phyloP scores from a whole-genome alignment of 345 rosid species.

The Arabis alpina region DNA sequence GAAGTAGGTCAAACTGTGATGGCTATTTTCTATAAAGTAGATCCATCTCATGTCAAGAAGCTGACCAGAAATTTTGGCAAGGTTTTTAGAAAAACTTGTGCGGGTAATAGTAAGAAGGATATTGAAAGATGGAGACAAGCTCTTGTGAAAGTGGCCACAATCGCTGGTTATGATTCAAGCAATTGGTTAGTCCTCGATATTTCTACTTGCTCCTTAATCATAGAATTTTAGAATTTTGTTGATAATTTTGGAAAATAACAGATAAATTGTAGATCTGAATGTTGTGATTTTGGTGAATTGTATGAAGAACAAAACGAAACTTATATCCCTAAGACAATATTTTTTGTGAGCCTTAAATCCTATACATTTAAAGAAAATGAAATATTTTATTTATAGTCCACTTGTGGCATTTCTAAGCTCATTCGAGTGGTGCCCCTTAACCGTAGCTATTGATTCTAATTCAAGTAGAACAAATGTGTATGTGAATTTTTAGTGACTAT shows the following conservation, averaged over 20 bases:
- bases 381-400: no score
- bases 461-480: no score
- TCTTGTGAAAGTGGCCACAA: not conserved
- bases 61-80: not conserved
- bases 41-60: slow-evolving; percentile 19
- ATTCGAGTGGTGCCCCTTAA: no score
- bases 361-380: no score
- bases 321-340: no score
- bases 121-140: not conserved
- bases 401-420: no score
- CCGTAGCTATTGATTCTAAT: no score
- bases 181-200: not conserved
- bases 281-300: no score
- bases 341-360: no score
- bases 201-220: not conserved
- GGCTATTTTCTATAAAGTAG: not conserved
- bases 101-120: not conserved
- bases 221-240: no score
- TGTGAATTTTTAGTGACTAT: not conserved
- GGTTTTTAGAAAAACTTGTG: not conserved
- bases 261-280: no score
- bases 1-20: slow-evolving; percentile 9
- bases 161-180: slow-evolving; percentile 9
- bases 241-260: no score
- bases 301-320: not conserved